phyloP scores from a whole-genome alignment of 2,329 filamentous ascomycete species.

The Thelonectria olida region DNA sequence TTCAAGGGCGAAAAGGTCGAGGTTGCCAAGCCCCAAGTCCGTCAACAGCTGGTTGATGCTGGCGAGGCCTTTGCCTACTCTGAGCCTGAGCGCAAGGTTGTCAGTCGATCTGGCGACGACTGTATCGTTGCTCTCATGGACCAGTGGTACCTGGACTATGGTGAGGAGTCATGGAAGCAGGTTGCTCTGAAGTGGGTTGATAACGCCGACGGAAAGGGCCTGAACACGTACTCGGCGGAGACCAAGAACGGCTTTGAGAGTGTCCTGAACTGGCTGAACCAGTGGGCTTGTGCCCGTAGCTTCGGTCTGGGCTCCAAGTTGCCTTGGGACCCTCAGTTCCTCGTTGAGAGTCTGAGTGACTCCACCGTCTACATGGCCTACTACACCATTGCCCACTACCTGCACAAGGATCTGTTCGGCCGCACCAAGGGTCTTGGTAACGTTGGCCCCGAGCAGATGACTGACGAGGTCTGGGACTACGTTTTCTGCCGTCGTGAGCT shows the following conservation, averaged over 20 bases:
- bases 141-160: slow-evolving; percentile 98
- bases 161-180: slow-evolving; percentile 86
- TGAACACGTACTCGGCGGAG: slow-evolving; percentile 84
- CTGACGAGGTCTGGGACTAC: slow-evolving; percentile 96
- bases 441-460: slow-evolving; percentile 86
- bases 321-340: slow-evolving; percentile 89
- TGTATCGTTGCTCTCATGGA: slow-evolving; percentile 94
- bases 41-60: slow-evolving; percentile 77
- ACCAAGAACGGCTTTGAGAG: slow-evolving; percentile 84
- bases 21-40: slow-evolving; percentile 85
- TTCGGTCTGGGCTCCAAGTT: slow-evolving; percentile 94
- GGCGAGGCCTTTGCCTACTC: slow-evolving; percentile 90
- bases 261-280: slow-evolving; percentile 90
- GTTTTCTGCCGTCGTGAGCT: slow-evolving; percentile 82
- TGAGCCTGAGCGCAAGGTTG: slow-evolving; percentile 89
- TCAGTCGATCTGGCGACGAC: slow-evolving; percentile 89
- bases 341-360: slow-evolving; percentile 93
- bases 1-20: slow-evolving; percentile 90
- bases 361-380: slow-evolving; percentile 92
- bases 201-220: slow-evolving; percentile 69
- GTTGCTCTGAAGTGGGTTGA: slow-evolving; percentile 77
- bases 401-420: slow-evolving; percentile 90
- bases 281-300: slow-evolving; percentile 93
- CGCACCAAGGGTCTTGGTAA: slow-evolving; percentile 73
- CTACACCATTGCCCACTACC: slow-evolving; percentile 72